A percentile compares a stretch with the other conserved stretches of the same genome.
Evolutionary conservation across 148 eudicot genomes (phyloP).

Genomic region (Linanthus parryae): DNA sequence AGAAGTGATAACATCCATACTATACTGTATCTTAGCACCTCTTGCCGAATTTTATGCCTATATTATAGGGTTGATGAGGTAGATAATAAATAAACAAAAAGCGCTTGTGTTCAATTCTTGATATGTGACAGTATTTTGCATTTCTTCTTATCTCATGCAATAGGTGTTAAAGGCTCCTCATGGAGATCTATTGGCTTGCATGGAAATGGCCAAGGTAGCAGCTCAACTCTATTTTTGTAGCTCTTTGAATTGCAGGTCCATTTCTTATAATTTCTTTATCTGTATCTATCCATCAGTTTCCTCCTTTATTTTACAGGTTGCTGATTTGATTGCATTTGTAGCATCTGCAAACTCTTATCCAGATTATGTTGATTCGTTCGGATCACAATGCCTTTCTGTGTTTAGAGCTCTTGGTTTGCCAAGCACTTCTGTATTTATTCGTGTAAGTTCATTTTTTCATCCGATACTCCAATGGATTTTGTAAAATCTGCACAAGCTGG

Average conservation of each 20-base stretch:
- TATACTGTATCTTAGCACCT: no score
- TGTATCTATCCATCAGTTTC: neutral
- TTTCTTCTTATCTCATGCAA: neutral
- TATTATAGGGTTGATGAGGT: no score
- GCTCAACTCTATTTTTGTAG: constrained; percentile 4
- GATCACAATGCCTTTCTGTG: constrained; percentile 87
- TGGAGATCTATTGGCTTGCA: constrained; percentile 74
- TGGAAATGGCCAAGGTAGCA: constrained; percentile 99
- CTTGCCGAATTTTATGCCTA: no score
- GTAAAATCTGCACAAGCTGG: neutral
- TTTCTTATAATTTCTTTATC: neutral
- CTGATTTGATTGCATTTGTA: constrained; percentile 92
- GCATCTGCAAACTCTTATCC: constrained; percentile 60
- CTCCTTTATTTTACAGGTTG: constrained; percentile 43
- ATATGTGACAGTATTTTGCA: neutral
- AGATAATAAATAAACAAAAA: no score
- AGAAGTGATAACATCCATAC: no score
- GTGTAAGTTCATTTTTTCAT: constrained; percentile 63
- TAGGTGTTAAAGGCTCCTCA: constrained; percentile 93
- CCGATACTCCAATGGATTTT: no score
- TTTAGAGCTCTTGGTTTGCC: constrained; percentile 91
- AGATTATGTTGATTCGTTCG: constrained; percentile 71
- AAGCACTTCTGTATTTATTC: constrained; percentile 64
- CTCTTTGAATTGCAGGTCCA: neutral
- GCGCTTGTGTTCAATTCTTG: no score